Evolutionary conservation across 345 rosid species (phyloP).

Genomic region (Turritis glabra): DNA sequence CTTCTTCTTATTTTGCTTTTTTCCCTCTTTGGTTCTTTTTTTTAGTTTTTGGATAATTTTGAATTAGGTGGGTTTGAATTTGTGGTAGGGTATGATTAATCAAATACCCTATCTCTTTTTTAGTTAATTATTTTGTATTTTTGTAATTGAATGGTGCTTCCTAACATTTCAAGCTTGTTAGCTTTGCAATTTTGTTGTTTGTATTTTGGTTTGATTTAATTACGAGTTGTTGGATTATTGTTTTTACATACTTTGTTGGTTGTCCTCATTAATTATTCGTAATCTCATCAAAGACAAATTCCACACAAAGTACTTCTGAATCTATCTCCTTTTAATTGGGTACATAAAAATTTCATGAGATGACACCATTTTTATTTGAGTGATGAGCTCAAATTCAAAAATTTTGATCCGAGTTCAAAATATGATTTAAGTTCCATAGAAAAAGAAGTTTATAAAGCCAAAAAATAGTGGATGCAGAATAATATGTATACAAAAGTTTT

Average conservation of each 20-base stretch:
- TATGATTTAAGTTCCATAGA: neutral
- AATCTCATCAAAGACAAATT: too few relatives aligned
- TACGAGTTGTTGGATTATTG: neutral
- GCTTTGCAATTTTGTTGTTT: conserved; percentile 5
- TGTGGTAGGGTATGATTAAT: conserved; percentile 30
- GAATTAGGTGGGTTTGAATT: conserved; percentile 36
- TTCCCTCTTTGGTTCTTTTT: neutral
- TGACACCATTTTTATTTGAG: neutral
- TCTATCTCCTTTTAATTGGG: neutral
- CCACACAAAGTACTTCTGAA: neutral
- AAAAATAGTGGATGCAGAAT: conserved; percentile 4
- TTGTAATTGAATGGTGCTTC: conserved; percentile 12
- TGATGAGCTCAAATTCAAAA: conserved; percentile 12
- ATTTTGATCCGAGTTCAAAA: conserved; percentile 3
- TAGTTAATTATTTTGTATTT: neutral
- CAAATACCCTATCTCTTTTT: conserved; percentile 11
- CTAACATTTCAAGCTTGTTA: conserved; percentile 17
- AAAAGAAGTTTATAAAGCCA: neutral
- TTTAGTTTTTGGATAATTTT: conserved; percentile 12
- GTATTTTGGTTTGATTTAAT: conserved; percentile 16
- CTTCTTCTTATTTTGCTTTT: neutral
- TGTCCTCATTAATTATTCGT: neutral
- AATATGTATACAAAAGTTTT: conserved; percentile 18
- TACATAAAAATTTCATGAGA: neutral
- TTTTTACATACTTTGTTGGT: neutral